Evolutionary conservation across 73 alveolate genomes (phyloP).

Genomic region (Symbiodinium natans): DNA sequence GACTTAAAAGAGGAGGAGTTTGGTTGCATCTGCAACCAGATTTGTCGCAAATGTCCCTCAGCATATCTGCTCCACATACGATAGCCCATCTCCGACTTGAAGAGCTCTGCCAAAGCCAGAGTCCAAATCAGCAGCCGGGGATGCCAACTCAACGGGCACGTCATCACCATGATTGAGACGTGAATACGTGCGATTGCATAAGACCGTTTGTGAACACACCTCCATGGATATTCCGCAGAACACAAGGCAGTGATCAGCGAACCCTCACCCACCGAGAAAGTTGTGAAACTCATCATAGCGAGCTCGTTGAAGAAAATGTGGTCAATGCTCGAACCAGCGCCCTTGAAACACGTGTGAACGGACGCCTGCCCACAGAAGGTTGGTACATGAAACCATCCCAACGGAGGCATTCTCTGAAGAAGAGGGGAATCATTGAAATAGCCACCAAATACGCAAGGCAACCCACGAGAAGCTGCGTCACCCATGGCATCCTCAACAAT

Average conservation of each 20-base stretch:
- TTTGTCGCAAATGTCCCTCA: not conserved
- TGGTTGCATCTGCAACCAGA: not conserved
- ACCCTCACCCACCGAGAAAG: not conserved
- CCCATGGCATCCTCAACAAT: not conserved
- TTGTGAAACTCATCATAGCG: not conserved
- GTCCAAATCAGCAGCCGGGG: not conserved
- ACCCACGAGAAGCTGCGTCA: not conserved
- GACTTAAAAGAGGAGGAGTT: not conserved
- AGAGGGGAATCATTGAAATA: not conserved
- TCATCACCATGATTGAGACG: not conserved
- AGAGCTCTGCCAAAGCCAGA: not conserved
- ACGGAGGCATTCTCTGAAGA: not conserved
- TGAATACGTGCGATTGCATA: slow-evolving; percentile 2
- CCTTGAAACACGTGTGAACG: slow-evolving; percentile 6
- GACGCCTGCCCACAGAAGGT: not conserved
- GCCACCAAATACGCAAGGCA: not conserved
- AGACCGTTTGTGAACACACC: not conserved
- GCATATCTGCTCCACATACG: slow-evolving; percentile 10
- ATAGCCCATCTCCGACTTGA: not conserved
- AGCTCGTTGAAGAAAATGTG: not conserved
- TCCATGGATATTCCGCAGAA: not conserved
- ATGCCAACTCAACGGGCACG: no score
- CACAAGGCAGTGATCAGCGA: slow-evolving; percentile 22
- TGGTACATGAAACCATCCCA: not conserved
- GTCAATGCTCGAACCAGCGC: not conserved